Percentiles rank a stretch among this genome's conserved stretches.
Evolutionary conservation across 2,329 filamentous ascomycete genomes (phyloP).

Genomic region (Talaromyces marneffei): DNA sequence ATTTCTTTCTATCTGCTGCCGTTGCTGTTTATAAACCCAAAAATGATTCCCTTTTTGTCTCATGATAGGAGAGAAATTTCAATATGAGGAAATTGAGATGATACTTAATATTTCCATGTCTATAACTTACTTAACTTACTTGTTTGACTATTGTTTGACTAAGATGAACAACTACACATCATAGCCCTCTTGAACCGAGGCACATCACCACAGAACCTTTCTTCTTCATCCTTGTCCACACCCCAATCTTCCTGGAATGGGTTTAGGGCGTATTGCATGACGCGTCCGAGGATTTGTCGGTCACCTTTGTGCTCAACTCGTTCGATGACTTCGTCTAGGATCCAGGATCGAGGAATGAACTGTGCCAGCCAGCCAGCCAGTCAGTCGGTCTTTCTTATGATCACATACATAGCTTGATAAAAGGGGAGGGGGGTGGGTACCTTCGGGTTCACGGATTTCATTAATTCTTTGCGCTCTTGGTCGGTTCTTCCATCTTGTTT

Average conservation of each 20-base stretch:
- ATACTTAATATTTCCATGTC: neutral
- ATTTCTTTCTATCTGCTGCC: neutral
- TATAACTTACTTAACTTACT: too few species aligned
- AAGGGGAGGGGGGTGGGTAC: slow-evolving; percentile 27
- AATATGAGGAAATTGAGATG: slow-evolving; percentile 7
- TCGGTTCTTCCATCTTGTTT: slow-evolving; percentile 49
- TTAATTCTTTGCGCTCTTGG: slow-evolving; percentile 59
- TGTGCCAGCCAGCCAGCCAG: slow-evolving; percentile 22
- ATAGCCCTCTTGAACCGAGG: slow-evolving; percentile 70
- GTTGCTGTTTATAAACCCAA: neutral
- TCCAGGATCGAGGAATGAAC: slow-evolving; percentile 85
- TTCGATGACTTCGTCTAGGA: slow-evolving; percentile 87
- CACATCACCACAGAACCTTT: slow-evolving; percentile 78
- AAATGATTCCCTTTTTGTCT: slow-evolving; percentile 9
- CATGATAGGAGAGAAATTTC: slow-evolving; percentile 7
- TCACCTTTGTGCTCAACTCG: slow-evolving; percentile 81
- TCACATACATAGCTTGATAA: too few species aligned
- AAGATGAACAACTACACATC: slow-evolving; percentile 96
- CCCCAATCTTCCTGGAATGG: slow-evolving; percentile 70
- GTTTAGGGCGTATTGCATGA: slow-evolving; percentile 76
- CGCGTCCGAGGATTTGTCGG: slow-evolving; percentile 65
- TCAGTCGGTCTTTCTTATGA: too few species aligned
- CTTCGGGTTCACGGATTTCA: slow-evolving; percentile 86
- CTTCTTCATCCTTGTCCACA: slow-evolving; percentile 66
- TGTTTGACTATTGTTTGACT: neutral